phyloP scores from a whole-genome alignment of 2,329 filamentous ascomycete species.

The Pseudophaeomoniella oleicola region DNA sequence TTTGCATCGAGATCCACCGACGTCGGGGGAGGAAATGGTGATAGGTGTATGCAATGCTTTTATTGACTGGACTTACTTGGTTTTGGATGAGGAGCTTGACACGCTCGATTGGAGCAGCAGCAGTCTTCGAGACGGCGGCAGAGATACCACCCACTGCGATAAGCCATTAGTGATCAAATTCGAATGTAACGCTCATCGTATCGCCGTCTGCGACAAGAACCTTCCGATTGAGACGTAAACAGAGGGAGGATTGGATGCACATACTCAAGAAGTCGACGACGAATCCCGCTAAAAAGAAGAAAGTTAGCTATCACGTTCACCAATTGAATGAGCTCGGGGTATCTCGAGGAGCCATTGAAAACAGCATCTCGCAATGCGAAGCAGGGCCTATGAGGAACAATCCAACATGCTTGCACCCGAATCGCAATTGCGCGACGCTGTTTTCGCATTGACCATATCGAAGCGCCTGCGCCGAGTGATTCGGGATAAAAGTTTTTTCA shows the following conservation, averaged over 20 bases:
- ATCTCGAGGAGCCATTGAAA: too few species aligned
- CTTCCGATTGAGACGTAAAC: conserved; percentile 1
- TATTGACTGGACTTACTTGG: conserved; percentile 77
- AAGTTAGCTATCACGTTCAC: neutral
- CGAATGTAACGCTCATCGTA: conserved; percentile 2
- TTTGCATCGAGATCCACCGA: too few species aligned
- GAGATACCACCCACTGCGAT: conserved; percentile 95
- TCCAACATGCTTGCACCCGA: too few species aligned
- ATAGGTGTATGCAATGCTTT: too few species aligned
- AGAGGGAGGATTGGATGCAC: conserved; percentile 31
- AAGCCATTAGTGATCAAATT: conserved; percentile 25
- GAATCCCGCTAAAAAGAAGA: conserved; percentile 53
- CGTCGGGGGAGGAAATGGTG: too few species aligned
- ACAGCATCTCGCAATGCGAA: too few species aligned
- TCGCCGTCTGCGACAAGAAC: neutral
- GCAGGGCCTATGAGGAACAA: too few species aligned
- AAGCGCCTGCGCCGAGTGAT: too few species aligned
- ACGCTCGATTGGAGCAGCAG: conserved; percentile 99
- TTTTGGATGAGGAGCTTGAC: conserved; percentile 99
- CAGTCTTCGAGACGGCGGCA: conserved; percentile 99
- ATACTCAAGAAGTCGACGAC: conserved; percentile 97
- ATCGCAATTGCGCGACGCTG: too few species aligned
- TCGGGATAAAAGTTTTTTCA: too few species aligned
- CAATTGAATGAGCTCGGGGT: conserved; percentile 4
- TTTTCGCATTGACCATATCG: too few species aligned